Evolutionary conservation across 2,329 filamentous ascomycete genomes (phyloP).

Genomic region (Phyllosticta citriasiana): DNA sequence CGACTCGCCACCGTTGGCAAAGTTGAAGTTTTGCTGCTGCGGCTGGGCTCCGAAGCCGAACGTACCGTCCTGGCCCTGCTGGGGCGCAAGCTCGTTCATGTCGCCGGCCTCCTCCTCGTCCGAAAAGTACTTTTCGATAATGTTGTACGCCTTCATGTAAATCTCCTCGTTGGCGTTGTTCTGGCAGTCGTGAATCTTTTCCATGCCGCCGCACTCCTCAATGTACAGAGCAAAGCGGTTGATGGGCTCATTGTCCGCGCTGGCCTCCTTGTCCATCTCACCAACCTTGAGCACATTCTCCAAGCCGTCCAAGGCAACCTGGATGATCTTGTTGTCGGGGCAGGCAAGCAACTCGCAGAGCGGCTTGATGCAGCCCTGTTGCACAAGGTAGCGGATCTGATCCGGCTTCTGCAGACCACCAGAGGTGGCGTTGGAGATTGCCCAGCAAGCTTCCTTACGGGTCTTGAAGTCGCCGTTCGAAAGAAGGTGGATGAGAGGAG

Average conservation of each 20-base stretch:
- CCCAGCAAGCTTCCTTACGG: slow-evolving; percentile 98
- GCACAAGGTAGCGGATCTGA: slow-evolving; percentile 91
- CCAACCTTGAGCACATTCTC: slow-evolving; percentile 99
- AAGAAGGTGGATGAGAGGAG: slow-evolving; percentile 88
- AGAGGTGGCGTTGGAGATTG: slow-evolving; percentile 95
- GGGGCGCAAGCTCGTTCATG: slow-evolving; percentile 69
- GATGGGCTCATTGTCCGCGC: slow-evolving; percentile 64
- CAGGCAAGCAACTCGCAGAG: slow-evolving; percentile 90
- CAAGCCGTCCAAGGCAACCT: slow-evolving; percentile 91
- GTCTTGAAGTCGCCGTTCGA: slow-evolving; percentile 98
- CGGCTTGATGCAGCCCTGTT: slow-evolving; percentile 92
- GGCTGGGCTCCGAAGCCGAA: slow-evolving; percentile 66
- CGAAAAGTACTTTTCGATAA: slow-evolving; percentile 99
- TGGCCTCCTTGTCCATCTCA: slow-evolving; percentile 92
- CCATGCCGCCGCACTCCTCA: slow-evolving; percentile 97
- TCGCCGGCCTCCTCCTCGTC: slow-evolving; percentile 83
- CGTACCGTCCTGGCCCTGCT: slow-evolving; percentile 60
- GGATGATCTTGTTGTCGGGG: slow-evolving; percentile 99
- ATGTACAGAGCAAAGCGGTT: slow-evolving; percentile 98
- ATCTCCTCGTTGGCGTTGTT: slow-evolving; percentile 99
- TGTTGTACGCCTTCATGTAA: slow-evolving; percentile 99
- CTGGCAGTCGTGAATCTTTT: slow-evolving; percentile 99
- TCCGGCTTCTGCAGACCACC: slow-evolving; percentile 97
- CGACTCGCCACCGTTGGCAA: slow-evolving; percentile 65
- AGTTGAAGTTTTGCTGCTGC: slow-evolving; percentile 75